phyloP scores from a whole-genome alignment of 2,329 filamentous ascomycete genomes.

The Verticillium zaregamsianum region DNA sequence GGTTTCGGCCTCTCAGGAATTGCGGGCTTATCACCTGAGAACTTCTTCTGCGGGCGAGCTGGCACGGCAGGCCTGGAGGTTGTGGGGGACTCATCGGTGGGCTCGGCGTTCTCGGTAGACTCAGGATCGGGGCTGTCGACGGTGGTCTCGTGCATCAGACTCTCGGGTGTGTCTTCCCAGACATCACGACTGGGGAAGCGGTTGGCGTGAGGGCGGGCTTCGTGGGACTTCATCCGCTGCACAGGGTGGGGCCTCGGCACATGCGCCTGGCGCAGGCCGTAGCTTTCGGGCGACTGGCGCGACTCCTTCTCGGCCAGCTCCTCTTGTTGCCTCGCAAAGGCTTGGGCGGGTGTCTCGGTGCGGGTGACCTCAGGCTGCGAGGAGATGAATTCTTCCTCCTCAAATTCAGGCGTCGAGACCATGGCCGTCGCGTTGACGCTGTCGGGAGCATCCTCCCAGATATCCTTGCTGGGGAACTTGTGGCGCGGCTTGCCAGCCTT shows the following conservation, averaged over 20 bases:
- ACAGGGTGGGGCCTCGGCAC: constrained; percentile 23
- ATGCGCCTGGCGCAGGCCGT: constrained; percentile 41
- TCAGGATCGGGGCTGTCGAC: constrained; percentile 54
- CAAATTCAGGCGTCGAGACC: constrained; percentile 71
- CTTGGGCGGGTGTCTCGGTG: constrained; percentile 54
- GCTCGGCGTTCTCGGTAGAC: constrained; percentile 37
- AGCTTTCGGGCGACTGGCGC: constrained; percentile 38
- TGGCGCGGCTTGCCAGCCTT: constrained; percentile 56
- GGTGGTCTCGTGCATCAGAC: constrained; percentile 72
- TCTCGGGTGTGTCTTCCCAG: constrained; percentile 92
- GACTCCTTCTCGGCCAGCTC: constrained; percentile 57
- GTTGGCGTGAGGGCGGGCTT: constrained; percentile 53
- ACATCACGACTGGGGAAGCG: constrained; percentile 90
- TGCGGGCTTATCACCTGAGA: constrained; percentile 35
- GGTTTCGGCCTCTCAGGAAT: constrained; percentile 53
- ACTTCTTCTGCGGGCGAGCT: constrained; percentile 43
- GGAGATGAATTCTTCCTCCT: constrained; percentile 16
- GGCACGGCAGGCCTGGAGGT: constrained; percentile 58
- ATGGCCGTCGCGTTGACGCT: constrained; percentile 76
- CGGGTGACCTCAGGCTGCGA: constrained; percentile 22
- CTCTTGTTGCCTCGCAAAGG: constrained; percentile 63
- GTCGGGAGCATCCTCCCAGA: constrained; percentile 94
- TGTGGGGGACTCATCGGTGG: constrained; percentile 10
- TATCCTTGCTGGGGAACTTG: constrained; percentile 86
- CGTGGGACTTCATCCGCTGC: constrained; percentile 21